Percentiles rank a stretch among this genome's conserved stretches.
Evolutionary conservation across 805 yeast genomes (phyloP).

Genomic region (Schizosaccharomyces lindneri): DNA sequence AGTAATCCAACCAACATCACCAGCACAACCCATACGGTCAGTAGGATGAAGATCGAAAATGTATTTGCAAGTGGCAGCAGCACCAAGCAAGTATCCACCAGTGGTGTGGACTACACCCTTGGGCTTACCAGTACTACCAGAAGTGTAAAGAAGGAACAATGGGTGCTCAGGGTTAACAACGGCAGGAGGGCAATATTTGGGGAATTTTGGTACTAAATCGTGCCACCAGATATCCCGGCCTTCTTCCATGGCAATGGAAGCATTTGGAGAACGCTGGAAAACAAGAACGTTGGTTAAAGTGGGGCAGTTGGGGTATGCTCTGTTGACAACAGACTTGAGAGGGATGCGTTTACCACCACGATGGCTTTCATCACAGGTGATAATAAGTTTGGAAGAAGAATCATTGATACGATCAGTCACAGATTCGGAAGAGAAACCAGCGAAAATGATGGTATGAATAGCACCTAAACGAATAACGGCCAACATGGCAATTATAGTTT

Average conservation of each 20-base stretch:
- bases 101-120: slow-evolving; percentile 93
- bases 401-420: slow-evolving; percentile 73
- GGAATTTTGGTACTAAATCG: slow-evolving; percentile 57
- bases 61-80: slow-evolving; percentile 72
- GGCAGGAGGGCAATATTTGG: slow-evolving; percentile 66
- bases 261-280: slow-evolving; percentile 57
- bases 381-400: slow-evolving; percentile 62
- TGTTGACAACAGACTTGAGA: slow-evolving; percentile 86
- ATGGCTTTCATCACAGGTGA: slow-evolving; percentile 85
- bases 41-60: slow-evolving; percentile 78
- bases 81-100: slow-evolving; percentile 85
- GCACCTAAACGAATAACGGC: slow-evolving; percentile 92
- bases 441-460: slow-evolving; percentile 83
- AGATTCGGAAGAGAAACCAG: slow-evolving; percentile 88
- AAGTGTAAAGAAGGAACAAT: slow-evolving; percentile 77
- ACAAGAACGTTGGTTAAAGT: slow-evolving; percentile 64
- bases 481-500: slow-evolving; percentile 78
- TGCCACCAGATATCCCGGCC: slow-evolving; percentile 94
- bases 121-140: slow-evolving; percentile 96
- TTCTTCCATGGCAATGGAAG: slow-evolving; percentile 40
- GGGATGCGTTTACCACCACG: slow-evolving; percentile 87
- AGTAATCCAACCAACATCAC: slow-evolving; percentile 98
- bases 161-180: slow-evolving; percentile 88
- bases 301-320: slow-evolving; percentile 52
- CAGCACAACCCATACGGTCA: slow-evolving; percentile 83